Percentiles rank a stretch among this genome's conserved stretches.
Evolutionary conservation across 371 early-diverging fungal genomes (phyloP).

Genomic region (Saksenaea oblongispora): DNA sequence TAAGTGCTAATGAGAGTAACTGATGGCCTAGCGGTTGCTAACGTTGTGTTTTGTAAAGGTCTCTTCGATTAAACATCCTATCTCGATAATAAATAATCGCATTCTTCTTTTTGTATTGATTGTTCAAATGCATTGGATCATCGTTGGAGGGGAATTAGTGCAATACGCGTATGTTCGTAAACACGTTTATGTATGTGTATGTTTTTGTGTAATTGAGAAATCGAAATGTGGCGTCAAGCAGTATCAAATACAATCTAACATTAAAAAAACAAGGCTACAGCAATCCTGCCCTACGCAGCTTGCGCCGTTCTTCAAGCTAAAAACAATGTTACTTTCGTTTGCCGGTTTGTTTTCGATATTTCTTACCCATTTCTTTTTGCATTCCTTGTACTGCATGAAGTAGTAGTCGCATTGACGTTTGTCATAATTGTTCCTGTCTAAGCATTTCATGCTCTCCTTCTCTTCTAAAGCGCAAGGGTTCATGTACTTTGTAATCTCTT

Average conservation of each 20-base stretch:
- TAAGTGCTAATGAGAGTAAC: conserved; percentile 24
- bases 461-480: conserved; percentile 66
- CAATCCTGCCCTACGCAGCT: conserved; percentile 37
- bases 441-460: conserved; percentile 64
- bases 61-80: conserved; percentile 77
- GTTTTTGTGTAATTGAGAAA: background rate
- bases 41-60: conserved; percentile 42
- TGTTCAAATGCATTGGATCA: background rate
- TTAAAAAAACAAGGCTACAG: conserved; percentile 16
- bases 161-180: background rate
- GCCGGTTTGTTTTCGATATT: background rate
- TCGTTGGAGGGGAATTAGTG: too few relatives aligned
- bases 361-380: conserved; percentile 71
- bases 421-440: conserved; percentile 63
- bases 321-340: background rate
- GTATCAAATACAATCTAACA: background rate
- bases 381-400: conserved; percentile 66
- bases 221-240: background rate
- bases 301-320: conserved; percentile 44
- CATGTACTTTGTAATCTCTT: conserved; percentile 61
- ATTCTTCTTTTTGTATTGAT: conserved; percentile 3
- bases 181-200: background rate
- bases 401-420: conserved; percentile 59
- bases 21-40: background rate
- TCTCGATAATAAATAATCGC: background rate